Conservation (phyloP, 2,329 filamentous ascomycete species). For the Fusarium euwallaceae region DNA sequence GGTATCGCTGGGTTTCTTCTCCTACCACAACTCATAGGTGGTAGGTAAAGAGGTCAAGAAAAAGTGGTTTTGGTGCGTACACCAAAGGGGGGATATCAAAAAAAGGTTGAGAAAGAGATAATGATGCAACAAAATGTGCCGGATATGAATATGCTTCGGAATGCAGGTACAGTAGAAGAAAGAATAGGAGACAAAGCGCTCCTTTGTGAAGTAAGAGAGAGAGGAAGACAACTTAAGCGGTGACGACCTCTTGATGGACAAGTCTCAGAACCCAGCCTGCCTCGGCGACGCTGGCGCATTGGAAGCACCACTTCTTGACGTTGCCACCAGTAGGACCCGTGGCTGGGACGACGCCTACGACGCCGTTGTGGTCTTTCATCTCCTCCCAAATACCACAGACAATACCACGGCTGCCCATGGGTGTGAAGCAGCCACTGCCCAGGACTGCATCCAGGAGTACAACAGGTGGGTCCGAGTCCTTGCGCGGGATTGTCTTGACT, state of each 20-base stretch:
- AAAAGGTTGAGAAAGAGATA: slow-evolving; percentile 11
- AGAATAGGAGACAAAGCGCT: not conserved
- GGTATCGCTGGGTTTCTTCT: slow-evolving; percentile 34
- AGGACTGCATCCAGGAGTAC: slow-evolving; percentile 86
- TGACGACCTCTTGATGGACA: slow-evolving; percentile 68
- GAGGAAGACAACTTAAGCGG: slow-evolving; percentile 41
- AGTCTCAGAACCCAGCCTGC: slow-evolving; percentile 69
- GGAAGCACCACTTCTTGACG: slow-evolving; percentile 75
- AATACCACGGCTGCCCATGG: slow-evolving; percentile 86
- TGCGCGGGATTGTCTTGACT: slow-evolving; percentile 78
- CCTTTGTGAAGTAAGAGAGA: not conserved
- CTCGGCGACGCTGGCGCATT: slow-evolving; percentile 66
- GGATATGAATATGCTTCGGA: slow-evolving; percentile 12
- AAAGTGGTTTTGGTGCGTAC: slow-evolving; percentile 23
- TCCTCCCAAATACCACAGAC: slow-evolving; percentile 91
- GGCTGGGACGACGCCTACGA: slow-evolving; percentile 64
- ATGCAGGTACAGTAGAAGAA: slow-evolving; percentile 21
- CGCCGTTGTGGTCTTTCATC: slow-evolving; percentile 72
- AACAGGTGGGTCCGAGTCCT: slow-evolving; percentile 66
- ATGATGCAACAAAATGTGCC: slow-evolving; percentile 20
- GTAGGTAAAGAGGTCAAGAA: slow-evolving; percentile 17
- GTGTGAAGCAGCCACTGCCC: slow-evolving; percentile 85
- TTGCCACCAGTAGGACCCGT: slow-evolving; percentile 66
- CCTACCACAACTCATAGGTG: slow-evolving; percentile 12
- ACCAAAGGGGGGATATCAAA: slow-evolving; percentile 44